Conservation (phyloP, 306 rosid species). For the Quercus variabilis region DNA sequence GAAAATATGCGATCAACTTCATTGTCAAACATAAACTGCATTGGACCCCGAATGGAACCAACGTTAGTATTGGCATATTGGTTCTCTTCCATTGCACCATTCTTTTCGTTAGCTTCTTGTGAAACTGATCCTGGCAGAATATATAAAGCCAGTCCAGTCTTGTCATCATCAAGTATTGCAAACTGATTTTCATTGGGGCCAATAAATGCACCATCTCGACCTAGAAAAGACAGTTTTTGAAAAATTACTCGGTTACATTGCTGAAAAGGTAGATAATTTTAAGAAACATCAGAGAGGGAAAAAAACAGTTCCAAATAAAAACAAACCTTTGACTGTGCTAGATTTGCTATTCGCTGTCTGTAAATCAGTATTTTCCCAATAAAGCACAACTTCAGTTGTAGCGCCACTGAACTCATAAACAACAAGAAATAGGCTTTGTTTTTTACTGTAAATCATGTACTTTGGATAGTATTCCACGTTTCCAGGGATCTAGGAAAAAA, state of each 20-base stretch:
- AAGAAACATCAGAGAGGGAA: slow-evolving; percentile 5
- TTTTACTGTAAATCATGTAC: slow-evolving; percentile 71
- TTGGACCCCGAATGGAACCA: slow-evolving; percentile 59
- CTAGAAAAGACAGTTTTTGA: slow-evolving; percentile 43
- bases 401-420: slow-evolving; percentile 79
- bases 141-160: slow-evolving; percentile 79
- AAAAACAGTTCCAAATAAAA: slow-evolving; percentile 11
- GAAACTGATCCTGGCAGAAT: slow-evolving; percentile 73
- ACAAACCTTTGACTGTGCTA: slow-evolving; percentile 76
- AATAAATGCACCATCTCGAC: slow-evolving; percentile 91
- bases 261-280: not conserved
- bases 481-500: slow-evolving; percentile 72
- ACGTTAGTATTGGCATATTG: slow-evolving; percentile 43
- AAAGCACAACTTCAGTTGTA: slow-evolving; percentile 74
- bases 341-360: slow-evolving; percentile 61
- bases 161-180: slow-evolving; percentile 92
- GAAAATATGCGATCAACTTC: slow-evolving; percentile 92
- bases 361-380: slow-evolving; percentile 71
- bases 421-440: slow-evolving; percentile 73
- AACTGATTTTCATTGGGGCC: slow-evolving; percentile 93
- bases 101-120: slow-evolving; percentile 57
- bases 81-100: slow-evolving; percentile 50
- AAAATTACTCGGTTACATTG: slow-evolving; percentile 18
- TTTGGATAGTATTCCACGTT: slow-evolving; percentile 80
- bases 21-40: slow-evolving; percentile 81